Evolutionary conservation across 345 rosid species (phyloP).

Genomic region (Microcos paniculata): DNA sequence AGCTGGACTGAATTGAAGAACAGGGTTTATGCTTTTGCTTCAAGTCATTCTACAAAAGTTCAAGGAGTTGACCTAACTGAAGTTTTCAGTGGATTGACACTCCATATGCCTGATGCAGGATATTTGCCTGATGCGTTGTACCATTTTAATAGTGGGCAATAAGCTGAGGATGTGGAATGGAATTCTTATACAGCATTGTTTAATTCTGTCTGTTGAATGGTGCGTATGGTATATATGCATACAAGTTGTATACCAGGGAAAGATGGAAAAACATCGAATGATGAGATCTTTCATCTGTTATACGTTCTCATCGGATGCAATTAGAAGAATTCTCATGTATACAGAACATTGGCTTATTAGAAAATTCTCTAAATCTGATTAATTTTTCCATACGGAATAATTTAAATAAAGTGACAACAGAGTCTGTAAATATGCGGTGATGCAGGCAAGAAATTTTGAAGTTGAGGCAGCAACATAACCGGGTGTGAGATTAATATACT

Average conservation of each 20-base stretch:
- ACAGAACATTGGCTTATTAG: no score
- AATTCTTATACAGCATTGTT: neutral
- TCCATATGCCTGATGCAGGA: slow-evolving; percentile 28
- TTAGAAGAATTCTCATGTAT: no score
- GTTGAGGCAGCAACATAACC: slow-evolving; percentile 12
- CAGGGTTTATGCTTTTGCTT: slow-evolving; percentile 25
- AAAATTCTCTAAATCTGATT: neutral
- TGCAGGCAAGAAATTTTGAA: neutral
- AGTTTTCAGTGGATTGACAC: slow-evolving; percentile 17
- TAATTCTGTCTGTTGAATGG: neutral
- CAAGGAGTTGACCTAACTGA: slow-evolving; percentile 19
- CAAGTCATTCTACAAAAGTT: slow-evolving; percentile 17
- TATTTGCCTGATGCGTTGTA: slow-evolving; percentile 25
- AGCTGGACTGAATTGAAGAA: slow-evolving; percentile 33
- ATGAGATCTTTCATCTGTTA: neutral
- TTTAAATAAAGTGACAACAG: neutral
- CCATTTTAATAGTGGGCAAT: slow-evolving; percentile 16
- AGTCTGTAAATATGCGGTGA: slow-evolving; percentile 1
- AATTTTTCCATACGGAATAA: neutral
- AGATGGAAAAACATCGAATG: neutral
- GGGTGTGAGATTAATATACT: slow-evolving; percentile 50
- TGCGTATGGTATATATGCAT: neutral
- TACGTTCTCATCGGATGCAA: neutral
- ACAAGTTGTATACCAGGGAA: neutral
- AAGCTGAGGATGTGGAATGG: neutral